Evolutionary conservation across 108 stramenopile species (phyloP).

Genomic region (Parietichytrium sp.): DNA sequence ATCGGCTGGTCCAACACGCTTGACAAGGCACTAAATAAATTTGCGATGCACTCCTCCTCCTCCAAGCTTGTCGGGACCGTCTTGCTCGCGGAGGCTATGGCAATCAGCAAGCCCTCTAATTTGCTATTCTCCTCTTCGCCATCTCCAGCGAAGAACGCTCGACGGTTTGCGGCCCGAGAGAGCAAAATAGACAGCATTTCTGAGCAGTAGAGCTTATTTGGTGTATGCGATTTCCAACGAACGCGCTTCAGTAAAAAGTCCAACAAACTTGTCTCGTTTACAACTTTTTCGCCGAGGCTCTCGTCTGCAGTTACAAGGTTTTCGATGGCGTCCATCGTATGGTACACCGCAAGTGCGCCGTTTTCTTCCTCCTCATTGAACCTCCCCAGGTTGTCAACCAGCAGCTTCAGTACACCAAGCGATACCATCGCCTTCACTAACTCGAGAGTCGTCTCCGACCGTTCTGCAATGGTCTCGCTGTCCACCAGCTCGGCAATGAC

Average conservation of each 20-base stretch:
- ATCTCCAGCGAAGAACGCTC: background rate
- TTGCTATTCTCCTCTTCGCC: background rate
- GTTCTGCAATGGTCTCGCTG: background rate
- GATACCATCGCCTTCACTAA: background rate
- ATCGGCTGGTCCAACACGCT: background rate
- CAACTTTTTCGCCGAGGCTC: background rate
- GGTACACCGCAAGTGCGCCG: background rate
- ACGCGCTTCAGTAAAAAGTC: background rate
- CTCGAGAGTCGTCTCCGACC: background rate
- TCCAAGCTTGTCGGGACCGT: background rate
- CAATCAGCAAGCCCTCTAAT: conserved; percentile 20
- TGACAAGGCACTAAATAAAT: background rate
- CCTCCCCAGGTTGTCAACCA: background rate
- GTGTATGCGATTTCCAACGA: background rate
- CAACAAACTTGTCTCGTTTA: background rate
- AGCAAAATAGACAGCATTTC: conserved; percentile 1
- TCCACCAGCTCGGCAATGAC: conserved; percentile 19
- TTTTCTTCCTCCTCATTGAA: background rate
- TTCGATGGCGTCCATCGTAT: background rate
- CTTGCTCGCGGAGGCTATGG: background rate
- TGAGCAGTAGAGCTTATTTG: background rate
- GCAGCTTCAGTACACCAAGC: background rate
- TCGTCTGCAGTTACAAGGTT: background rate
- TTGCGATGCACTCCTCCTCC: conserved; percentile 1
- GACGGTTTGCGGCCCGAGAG: background rate